Evolutionary conservation across 1,284 basidiomycete genomes (phyloP), one percentile per base, ranked within the genome.

Genomic region (Cerrena zonata): DNA sequence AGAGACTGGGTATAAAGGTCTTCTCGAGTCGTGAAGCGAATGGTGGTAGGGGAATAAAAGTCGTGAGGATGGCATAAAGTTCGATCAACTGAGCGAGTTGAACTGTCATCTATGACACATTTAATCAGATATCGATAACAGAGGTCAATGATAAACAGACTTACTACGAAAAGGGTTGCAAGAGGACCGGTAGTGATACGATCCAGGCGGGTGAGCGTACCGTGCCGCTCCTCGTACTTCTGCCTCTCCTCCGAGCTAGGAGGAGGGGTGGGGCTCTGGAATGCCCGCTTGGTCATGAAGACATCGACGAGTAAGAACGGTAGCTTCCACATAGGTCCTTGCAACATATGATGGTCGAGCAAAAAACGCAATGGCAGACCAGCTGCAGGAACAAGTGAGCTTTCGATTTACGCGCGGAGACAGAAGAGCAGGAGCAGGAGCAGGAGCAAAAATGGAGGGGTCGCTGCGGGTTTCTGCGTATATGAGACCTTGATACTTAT

Each of bases 251-350:
- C 24, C 21, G 27, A 13, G 18, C 18, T 24, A 11, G 48, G 5
- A 3, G 48, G 23, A 13, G 48, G 41, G 30, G 25, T 50, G 15
- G 48, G 48, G 27, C 41, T 25, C 22, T 26, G 40, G 40, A 44
- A 13, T 44, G 26, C 23, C 12, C 25, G 21, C 18, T 44, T 18
- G 15, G 4, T 30, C 5, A 27, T 3, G 5, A 44, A 18, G 11
- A 39, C 21, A 23, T 49, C 27, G 19, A 19, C 11, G 5, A 34
- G 22, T 42, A 49, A 13, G 21, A 49, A 26, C 3, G 37, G 37
- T 5, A 48, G 7, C 22, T 48, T 48, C n/a, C n/a, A n/a, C n/a
- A n/a, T n/a, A n/a, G n/a, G n/a, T n/a, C n/a, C n/a, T n/a, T n/a
- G n/a, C n/a, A n/a, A n/a, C n/a, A n/a, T n/a, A n/a, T n/a, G n/a